Conservation (phyloP, 2,329 filamentous ascomycete species). For the Xylariaceae sp. region DNA sequence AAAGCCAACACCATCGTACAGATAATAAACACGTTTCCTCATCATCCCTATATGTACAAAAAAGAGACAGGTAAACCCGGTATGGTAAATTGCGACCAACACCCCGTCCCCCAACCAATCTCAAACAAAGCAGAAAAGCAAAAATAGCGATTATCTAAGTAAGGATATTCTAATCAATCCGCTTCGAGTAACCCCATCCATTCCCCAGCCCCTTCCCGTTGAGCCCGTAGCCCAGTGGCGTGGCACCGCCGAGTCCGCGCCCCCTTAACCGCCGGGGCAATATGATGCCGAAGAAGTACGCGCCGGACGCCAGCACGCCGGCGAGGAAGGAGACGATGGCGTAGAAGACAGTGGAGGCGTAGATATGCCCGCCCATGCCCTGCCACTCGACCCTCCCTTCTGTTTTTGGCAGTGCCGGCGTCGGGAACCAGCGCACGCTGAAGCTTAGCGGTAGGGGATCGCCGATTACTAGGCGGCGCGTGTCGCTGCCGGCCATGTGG, state of each 20-base stretch:
- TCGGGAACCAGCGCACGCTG: conserved; percentile 82
- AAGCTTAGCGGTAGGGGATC: conserved; percentile 77
- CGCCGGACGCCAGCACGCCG: conserved; percentile 49
- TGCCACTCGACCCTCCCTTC: conserved; percentile 63
- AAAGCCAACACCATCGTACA: conserved; percentile 10
- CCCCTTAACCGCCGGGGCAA: conserved; percentile 51
- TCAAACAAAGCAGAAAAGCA: neutral
- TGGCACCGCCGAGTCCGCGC: conserved; percentile 52
- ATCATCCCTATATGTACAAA: conserved; percentile 22
- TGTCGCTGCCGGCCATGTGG: conserved; percentile 50
- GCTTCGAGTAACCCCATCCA: conserved; percentile 57
- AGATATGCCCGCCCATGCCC: conserved; percentile 60
- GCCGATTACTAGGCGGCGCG: conserved; percentile 74
- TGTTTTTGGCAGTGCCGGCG: conserved; percentile 63
- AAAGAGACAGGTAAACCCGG: neutral
- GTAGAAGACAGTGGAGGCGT: conserved; percentile 61
- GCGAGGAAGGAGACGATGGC: conserved; percentile 55
- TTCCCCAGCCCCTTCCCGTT: conserved; percentile 47
- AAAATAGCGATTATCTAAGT: neutral
- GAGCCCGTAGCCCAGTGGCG: conserved; percentile 54
- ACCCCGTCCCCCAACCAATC: neutral
- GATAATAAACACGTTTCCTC: conserved; percentile 12
- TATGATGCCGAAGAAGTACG: conserved; percentile 59
- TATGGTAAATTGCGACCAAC: neutral
- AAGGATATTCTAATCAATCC: conserved; percentile 20